Conservation (phyloP, 1,284 basidiomycete species). For the Ustilago tritici region DNA sequence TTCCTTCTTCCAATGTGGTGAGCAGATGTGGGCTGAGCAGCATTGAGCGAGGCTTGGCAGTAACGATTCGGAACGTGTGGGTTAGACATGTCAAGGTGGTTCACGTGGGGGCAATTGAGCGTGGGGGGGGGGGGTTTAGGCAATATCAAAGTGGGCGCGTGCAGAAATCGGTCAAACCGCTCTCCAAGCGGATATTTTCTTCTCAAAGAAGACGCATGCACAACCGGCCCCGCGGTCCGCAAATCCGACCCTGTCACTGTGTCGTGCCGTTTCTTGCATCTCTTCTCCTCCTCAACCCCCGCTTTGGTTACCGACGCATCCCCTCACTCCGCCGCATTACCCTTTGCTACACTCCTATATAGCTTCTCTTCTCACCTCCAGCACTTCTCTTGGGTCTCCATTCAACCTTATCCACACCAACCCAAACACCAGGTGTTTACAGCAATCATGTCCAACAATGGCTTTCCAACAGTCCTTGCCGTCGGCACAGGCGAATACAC, state of each 20-base stretch:
- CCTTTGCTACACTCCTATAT: neutral
- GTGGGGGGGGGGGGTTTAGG: neutral
- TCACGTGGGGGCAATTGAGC: neutral
- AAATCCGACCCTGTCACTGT: neutral
- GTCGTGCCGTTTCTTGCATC: neutral
- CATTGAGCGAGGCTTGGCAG: too few species aligned
- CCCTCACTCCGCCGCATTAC: too few species aligned
- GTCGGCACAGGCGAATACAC: conserved; percentile 74
- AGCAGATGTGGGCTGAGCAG: too few species aligned
- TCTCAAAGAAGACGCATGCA: neutral
- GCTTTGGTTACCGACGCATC: neutral
- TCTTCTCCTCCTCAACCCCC: neutral
- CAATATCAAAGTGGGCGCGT: neutral
- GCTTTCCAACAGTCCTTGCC: conserved; percentile 45
- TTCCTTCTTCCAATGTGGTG: too few species aligned
- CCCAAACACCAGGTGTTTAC: neutral
- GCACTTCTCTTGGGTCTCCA: neutral
- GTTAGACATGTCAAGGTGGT: neutral
- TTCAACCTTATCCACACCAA: neutral
- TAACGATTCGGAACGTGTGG: too few species aligned
- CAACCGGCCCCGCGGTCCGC: conserved; percentile 1
- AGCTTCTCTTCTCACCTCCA: neutral
- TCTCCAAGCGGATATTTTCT: neutral
- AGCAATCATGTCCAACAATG: conserved; percentile 10
- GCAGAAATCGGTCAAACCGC: neutral